These are phyloP conservation scores for Haplosporangium gracile DNA, from an alignment of 192 early-diverging fungal species.

Conservation along the genomic window DNA sequence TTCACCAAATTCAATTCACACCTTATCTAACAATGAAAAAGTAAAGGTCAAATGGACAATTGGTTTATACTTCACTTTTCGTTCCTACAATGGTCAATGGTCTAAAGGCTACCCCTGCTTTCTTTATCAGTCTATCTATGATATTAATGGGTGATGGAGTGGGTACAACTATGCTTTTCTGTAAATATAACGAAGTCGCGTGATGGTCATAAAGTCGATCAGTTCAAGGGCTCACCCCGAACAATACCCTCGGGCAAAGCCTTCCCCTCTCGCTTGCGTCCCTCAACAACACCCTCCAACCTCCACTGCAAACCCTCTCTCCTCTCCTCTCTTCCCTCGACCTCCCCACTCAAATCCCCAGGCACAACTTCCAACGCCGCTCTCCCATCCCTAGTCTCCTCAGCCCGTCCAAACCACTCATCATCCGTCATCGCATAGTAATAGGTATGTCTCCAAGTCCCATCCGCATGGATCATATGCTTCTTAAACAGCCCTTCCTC, in stretches of 20 bases:
- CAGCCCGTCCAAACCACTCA: slow-evolving; percentile 48
- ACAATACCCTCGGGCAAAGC: slow-evolving; percentile 13
- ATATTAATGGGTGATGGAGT: background rate
- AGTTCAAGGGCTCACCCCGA: slow-evolving; percentile 3
- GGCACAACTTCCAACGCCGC: background rate
- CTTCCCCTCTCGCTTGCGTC: slow-evolving; percentile 28
- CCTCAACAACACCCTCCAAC: slow-evolving; percentile 24
- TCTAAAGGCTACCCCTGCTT: background rate
- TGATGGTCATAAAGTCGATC: background rate
- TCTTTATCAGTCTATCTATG: background rate
- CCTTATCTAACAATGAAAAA: slow-evolving; percentile 1
- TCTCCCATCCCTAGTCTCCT: slow-evolving; percentile 9
- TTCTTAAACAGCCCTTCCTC: slow-evolving; percentile 45
- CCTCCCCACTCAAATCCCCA: background rate
- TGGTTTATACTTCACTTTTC: background rate
- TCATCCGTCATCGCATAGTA: slow-evolving; percentile 55
- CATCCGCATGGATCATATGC: slow-evolving; percentile 51
- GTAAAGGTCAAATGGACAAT: background rate
- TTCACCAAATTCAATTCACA: background rate
- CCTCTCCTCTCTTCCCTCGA: background rate
- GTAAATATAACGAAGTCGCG: background rate
- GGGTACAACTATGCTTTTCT: background rate
- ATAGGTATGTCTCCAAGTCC: slow-evolving; percentile 35
- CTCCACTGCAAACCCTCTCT: slow-evolving; percentile 8
- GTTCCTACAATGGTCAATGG: background rate